A percentile compares a stretch with the other conserved stretches of the same genome.
phyloP scores from a whole-genome alignment of 1,139 yeast genomes.

The Ogataea hybrid region DNA sequence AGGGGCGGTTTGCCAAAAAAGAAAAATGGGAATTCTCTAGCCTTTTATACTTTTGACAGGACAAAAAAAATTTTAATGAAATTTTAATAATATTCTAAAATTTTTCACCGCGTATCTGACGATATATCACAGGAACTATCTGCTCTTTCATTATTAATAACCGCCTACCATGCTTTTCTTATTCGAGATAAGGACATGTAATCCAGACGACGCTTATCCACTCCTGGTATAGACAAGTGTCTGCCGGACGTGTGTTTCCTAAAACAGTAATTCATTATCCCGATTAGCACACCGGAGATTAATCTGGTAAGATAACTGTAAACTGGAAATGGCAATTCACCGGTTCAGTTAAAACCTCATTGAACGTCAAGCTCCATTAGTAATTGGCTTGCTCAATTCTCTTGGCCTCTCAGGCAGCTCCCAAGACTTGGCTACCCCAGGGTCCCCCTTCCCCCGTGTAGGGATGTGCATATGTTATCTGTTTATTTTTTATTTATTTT shows the following conservation, averaged over 20 bases:
- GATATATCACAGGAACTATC: too few species aligned
- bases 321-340: too few species aligned
- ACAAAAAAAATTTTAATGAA: conserved; percentile 1
- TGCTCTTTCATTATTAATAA: too few species aligned
- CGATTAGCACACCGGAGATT: conserved; percentile 9
- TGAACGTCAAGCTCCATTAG: background rate
- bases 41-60: conserved; percentile 10
- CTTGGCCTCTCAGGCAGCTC: too few species aligned
- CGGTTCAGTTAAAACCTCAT: background rate
- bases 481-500: background rate
- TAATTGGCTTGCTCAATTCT: background rate
- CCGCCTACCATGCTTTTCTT: too few species aligned
- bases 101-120: background rate
- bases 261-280: conserved; percentile 2
- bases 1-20: conserved; percentile 16
- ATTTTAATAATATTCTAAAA: conserved; percentile 4
- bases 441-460: conserved; percentile 1
- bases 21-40: conserved; percentile 1
- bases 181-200: too few species aligned
- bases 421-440: too few species aligned
- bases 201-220: too few species aligned
- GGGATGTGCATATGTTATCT: conserved; percentile 1
- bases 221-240: too few species aligned
- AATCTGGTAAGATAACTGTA: conserved; percentile 1
- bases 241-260: background rate